phyloP scores from a whole-genome alignment of 1,284 basidiomycete species.

The Mycena citricolor region DNA sequence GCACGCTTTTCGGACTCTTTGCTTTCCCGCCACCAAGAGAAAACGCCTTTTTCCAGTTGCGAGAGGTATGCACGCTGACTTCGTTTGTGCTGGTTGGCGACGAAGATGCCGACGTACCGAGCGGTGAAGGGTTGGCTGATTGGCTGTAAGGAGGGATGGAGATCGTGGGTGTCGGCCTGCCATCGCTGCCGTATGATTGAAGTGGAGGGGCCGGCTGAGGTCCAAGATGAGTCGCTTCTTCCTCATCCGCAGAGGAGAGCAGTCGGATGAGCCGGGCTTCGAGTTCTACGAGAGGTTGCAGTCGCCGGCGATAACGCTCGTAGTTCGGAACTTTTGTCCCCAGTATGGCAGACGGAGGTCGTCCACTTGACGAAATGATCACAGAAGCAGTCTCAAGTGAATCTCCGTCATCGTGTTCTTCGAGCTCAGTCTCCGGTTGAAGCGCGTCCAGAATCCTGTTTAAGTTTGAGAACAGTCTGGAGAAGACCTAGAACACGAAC shows the following conservation, averaged over 20 bases:
- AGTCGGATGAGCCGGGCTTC: constrained; percentile 65
- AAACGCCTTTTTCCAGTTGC: constrained; percentile 74
- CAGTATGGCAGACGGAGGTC: constrained; percentile 45
- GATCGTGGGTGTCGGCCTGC: constrained; percentile 49
- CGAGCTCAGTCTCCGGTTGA: constrained; percentile 60
- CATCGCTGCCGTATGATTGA: constrained; percentile 31
- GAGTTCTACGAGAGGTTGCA: constrained; percentile 64
- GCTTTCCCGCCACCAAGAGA: constrained; percentile 51
- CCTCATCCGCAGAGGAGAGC: constrained; percentile 62
- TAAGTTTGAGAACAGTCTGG: background rate
- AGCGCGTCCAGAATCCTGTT: constrained; percentile 75
- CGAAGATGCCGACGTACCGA: constrained; percentile 27
- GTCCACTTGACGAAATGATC: constrained; percentile 48
- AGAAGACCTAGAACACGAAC: constrained; percentile 9
- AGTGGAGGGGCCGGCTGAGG: constrained; percentile 37
- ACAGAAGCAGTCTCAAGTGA: constrained; percentile 46
- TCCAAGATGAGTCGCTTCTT: constrained; percentile 52
- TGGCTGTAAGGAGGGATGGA: constrained; percentile 43
- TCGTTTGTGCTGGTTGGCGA: constrained; percentile 41
- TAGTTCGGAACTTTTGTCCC: constrained; percentile 55
- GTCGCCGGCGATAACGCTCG: constrained; percentile 55
- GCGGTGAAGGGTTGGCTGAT: constrained; percentile 38
- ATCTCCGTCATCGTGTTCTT: constrained; percentile 49
- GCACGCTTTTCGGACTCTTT: constrained; percentile 63
- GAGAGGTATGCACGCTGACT: constrained; percentile 60